Base-by-base conservation (phyloP, 805 yeast species). In the Lachancea mirantina region DNA sequence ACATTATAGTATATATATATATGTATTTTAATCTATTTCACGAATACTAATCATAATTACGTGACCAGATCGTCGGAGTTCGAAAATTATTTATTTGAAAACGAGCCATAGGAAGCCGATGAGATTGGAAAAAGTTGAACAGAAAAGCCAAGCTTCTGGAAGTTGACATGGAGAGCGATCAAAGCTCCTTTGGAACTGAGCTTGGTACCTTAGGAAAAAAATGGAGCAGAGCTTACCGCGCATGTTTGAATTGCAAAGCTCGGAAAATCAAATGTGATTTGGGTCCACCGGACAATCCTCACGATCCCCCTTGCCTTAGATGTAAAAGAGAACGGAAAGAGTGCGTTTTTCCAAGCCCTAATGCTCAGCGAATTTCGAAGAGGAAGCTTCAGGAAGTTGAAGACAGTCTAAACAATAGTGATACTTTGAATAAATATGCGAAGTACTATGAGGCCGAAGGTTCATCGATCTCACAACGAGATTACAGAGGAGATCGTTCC, bases 181-280 rank as follows among this genome's bases (percentile, higher is more conserved):
- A n/a, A n/a, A n/a, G n/a, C n/a, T n/a, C n/a, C n/a, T n/a, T n/a
- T 45, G 30, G 26, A 5, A n/a, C 35, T 10, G 13, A 4, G 8
- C 5, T 14, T 8, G 28, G 21, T 23, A 27, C 23, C 26, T 32
- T 26, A 28, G 23, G n/a, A n/a, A n/a, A n/a, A n/a, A 59, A 52
- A 36, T 79, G 70, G 64, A 72, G 64, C 43, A 62, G 95, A 41
- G 74, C 76, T 40, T 88, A 83, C 54, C 70, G 74, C 41, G 96
- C 96, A 1, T 88, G 97, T 49, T 58, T 83, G 30, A 83, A 77
- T 57, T 88, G 97, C 53, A 70, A 96, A 11, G 72, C 76, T 5
- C 70, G 94, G 25, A 89, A 88, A 49, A 84, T 84, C 26, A 77
- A 76, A 48, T 88, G 97, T 62, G 94, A 85, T 51, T 60, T 88